Conservation (phyloP, 371 early-diverging fungal genomes). For the Apophysomyces sp. region DNA sequence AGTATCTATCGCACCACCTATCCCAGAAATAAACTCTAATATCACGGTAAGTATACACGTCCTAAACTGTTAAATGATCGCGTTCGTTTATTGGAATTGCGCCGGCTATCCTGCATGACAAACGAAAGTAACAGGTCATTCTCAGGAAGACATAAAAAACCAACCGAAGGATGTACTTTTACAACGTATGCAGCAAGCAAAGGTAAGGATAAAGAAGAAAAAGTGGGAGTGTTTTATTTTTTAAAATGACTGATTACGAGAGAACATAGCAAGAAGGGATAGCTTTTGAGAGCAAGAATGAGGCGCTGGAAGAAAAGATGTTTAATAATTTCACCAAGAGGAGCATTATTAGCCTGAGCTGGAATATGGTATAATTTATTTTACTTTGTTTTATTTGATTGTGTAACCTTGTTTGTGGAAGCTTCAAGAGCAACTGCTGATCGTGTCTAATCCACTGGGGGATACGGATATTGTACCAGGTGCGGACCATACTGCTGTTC, state of each 20-base stretch:
- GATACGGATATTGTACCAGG: background rate
- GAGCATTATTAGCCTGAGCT: constrained; percentile 11
- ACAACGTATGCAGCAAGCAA: constrained; percentile 14
- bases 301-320: constrained; percentile 1
- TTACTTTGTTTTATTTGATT: background rate
- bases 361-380: constrained; percentile 11
- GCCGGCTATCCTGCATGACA: background rate
- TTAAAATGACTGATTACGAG: background rate
- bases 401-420: background rate
- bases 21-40: background rate
- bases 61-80: background rate
- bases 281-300: constrained; percentile 1
- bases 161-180: constrained; percentile 12
- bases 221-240: background rate
- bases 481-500: background rate
- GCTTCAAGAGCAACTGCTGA: background rate
- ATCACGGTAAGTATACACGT: background rate
- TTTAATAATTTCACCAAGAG: background rate
- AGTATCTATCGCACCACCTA: background rate
- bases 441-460: background rate
- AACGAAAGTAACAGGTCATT: background rate
- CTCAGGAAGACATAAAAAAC: background rate
- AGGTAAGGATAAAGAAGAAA: constrained; percentile 7
- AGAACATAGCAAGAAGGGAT: background rate
- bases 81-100: background rate